These are phyloP conservation scores for Globisporangium alternatum DNA, from an alignment of 352 stramenopile genomes.

Conservation along the genomic window DNA sequence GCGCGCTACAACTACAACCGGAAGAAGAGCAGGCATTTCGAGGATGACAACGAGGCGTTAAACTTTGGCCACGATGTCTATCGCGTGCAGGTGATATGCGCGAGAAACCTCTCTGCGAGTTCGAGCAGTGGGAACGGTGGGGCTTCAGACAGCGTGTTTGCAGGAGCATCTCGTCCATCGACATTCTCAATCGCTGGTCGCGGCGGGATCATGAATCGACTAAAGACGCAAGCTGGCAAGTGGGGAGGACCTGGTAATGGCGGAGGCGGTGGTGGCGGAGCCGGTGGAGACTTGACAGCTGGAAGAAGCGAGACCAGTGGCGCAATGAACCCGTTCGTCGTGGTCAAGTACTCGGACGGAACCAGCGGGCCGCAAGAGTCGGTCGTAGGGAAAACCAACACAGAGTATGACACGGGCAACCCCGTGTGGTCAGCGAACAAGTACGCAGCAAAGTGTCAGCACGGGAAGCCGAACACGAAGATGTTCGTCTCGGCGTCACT, in stretches of 20 bases:
- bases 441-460: conserved; percentile 48
- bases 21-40: conserved; percentile 75
- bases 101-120: conserved; percentile 36
- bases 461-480: conserved; percentile 65
- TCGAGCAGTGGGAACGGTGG: conserved; percentile 11
- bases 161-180: conserved; percentile 32
- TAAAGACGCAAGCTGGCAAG: conserved; percentile 62
- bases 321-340: conserved; percentile 59
- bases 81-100: conserved; percentile 67
- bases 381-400: conserved; percentile 81
- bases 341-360: conserved; percentile 67
- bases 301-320: conserved; percentile 16
- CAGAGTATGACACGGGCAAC: conserved; percentile 69
- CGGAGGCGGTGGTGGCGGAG: conserved; percentile 8
- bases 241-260: conserved; percentile 38
- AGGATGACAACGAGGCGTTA: conserved; percentile 75
- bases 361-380: conserved; percentile 48
- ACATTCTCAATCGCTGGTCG: conserved; percentile 51
- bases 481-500: conserved; percentile 49
- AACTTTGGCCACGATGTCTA: conserved; percentile 77
- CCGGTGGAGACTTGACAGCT: conserved; percentile 13
- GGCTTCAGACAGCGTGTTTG: background rate
- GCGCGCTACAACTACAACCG: conserved; percentile 77
- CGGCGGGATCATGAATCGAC: conserved; percentile 58
- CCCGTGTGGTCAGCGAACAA: conserved; percentile 80